phyloP scores from a whole-genome alignment of 305 asterid species.

The Petunia hybrid region DNA sequence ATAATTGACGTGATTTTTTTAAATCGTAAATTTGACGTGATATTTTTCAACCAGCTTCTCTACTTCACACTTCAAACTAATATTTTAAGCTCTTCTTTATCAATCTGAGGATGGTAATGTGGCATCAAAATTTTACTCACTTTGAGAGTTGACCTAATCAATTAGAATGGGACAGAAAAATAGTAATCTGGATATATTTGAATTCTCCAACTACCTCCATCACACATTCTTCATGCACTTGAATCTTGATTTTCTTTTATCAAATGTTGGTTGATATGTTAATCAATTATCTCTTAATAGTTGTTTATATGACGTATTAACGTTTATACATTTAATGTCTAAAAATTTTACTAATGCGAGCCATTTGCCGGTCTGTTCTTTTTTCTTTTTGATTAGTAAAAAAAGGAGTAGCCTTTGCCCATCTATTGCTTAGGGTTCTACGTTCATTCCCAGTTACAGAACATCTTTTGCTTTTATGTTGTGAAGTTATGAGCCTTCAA shows the following conservation, averaged over 20 bases:
- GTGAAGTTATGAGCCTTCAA: conserved; percentile 15
- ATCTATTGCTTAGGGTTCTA: conserved; percentile 5
- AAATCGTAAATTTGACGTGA: neutral
- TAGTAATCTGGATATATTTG: neutral
- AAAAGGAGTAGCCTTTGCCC: neutral
- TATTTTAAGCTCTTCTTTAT: neutral
- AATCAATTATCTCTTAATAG: no score
- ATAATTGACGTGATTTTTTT: neutral
- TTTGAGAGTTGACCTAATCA: conserved; percentile 11
- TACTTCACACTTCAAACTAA: neutral
- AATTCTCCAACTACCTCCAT: neutral
- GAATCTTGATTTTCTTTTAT: neutral
- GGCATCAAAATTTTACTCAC: neutral
- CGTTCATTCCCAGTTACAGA: neutral
- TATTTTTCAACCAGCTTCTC: neutral
- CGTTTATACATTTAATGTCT: neutral
- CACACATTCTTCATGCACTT: neutral
- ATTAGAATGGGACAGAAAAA: neutral
- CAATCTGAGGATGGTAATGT: neutral
- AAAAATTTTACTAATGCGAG: neutral
- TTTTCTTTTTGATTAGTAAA: no score
- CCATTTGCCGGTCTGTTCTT: no score
- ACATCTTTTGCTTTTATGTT: neutral
- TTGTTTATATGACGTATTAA: no score
- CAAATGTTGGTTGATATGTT: no score